Percentiles rank a stretch among this genome's conserved stretches.
These are phyloP conservation scores for Xerocomus minutiporus DNA, from an alignment of 1,284 basidiomycete species.

Conservation along the genomic window DNA sequence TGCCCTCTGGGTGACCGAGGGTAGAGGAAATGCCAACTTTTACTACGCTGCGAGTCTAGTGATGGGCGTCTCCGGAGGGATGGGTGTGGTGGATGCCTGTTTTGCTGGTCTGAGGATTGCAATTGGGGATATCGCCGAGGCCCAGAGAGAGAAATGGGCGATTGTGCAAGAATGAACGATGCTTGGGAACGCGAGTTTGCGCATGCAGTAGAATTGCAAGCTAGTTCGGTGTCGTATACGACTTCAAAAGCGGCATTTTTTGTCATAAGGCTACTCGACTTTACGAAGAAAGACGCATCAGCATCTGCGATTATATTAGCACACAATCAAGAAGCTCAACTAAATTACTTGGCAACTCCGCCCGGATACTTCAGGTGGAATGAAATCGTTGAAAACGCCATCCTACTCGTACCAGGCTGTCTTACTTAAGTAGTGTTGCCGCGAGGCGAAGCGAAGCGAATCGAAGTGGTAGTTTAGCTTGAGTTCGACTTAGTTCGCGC, in stretches of 20 bases:
- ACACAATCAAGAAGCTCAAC: too few species aligned
- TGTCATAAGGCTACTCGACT: neutral
- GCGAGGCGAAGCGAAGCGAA: too few species aligned
- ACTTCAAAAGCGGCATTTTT: neutral
- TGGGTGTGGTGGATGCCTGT: slow-evolving; percentile 76
- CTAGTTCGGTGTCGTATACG: too few species aligned
- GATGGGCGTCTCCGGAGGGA: slow-evolving; percentile 83
- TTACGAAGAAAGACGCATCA: too few species aligned
- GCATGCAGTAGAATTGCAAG: neutral
- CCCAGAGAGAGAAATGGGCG: slow-evolving; percentile 28
- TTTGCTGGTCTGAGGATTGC: slow-evolving; percentile 75
- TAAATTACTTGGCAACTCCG: too few species aligned
- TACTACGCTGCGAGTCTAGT: slow-evolving; percentile 96
- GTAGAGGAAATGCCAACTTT: slow-evolving; percentile 97
- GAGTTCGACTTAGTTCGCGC: too few species aligned
- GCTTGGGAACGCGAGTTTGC: neutral
- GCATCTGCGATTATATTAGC: too few species aligned
- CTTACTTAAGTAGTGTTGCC: too few species aligned
- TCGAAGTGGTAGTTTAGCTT: too few species aligned
- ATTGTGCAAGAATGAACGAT: slow-evolving; percentile 27
- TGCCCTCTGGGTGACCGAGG: slow-evolving; percentile 86
- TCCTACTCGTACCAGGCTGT: too few species aligned
- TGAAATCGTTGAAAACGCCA: too few species aligned
- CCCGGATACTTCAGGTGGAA: too few species aligned
- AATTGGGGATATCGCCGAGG: slow-evolving; percentile 54